phyloP scores from a whole-genome alignment of 495 filamentous ascomycete genomes.

The Evansstolkia leycettana region DNA sequence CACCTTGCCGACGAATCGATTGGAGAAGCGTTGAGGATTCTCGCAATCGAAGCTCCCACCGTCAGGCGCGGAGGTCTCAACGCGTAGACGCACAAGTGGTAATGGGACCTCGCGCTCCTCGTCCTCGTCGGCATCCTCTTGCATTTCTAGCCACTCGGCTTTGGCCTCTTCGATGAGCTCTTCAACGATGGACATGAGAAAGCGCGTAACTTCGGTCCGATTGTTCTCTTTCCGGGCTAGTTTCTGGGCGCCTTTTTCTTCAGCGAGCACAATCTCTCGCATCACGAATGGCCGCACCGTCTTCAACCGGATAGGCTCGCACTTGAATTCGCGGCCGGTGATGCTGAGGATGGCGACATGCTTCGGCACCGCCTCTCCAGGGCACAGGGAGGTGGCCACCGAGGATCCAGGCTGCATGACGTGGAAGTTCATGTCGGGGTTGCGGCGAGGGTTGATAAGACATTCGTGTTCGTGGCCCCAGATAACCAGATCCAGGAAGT shows the following conservation, averaged over 20 bases:
- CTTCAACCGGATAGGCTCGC: slow-evolving; percentile 74
- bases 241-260: slow-evolving; percentile 64
- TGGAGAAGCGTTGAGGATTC: slow-evolving; percentile 94
- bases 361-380: slow-evolving; percentile 85
- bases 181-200: slow-evolving; percentile 65
- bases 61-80: slow-evolving; percentile 82
- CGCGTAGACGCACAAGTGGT: slow-evolving; percentile 77
- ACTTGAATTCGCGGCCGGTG: slow-evolving; percentile 67
- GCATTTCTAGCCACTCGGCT: slow-evolving; percentile 60
- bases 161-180: slow-evolving; percentile 80
- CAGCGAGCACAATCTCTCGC: slow-evolving; percentile 64
- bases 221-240: slow-evolving; percentile 74
- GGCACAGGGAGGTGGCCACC: slow-evolving; percentile 81
- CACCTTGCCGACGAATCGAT: slow-evolving; percentile 78
- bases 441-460: slow-evolving; percentile 67
- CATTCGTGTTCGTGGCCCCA: slow-evolving; percentile 99
- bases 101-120: slow-evolving; percentile 50
- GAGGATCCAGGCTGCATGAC: slow-evolving; percentile 98
- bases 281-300: slow-evolving; percentile 86
- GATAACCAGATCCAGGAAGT: slow-evolving; percentile 81
- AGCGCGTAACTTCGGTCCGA: slow-evolving; percentile 60
- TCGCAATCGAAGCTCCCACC: slow-evolving; percentile 81
- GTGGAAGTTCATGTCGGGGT: slow-evolving; percentile 78
- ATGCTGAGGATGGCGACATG: slow-evolving; percentile 78
- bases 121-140: slow-evolving; percentile 39